Base-by-base conservation (phyloP, 768 basidiomycete genomes). In the Pleurotus tuoliensis region DNA sequence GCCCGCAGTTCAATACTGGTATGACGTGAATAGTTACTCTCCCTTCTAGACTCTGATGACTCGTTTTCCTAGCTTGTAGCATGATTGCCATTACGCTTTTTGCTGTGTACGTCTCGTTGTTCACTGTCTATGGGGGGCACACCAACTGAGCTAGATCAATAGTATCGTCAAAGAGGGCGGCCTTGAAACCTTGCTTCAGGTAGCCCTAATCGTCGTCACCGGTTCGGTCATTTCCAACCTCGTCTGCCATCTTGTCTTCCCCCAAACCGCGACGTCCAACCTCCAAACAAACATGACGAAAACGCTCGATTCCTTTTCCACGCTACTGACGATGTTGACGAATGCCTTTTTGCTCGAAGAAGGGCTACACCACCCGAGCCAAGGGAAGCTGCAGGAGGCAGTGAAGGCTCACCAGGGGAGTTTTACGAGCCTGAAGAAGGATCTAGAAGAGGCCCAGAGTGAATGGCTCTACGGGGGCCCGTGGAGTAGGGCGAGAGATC, bases 151-250 rank as follows among this genome's bases (percentile, higher is more conserved):
- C 40, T 22, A 49, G 51, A 40, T 39, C 40, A 25, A 15, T 43
- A 93, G 90, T 0, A 74, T 96, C 39, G 86, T 96, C 58, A 94
- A 90, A 66, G 94, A 96, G 74, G 94, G 94, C 16, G 90, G 87
- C n/a, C 63, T 88, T 41, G 72, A 82, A 25, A 90, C 83, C 0
- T 80, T 97, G 5, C 70, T 90, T 38, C 83, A 87, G 63, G 86
- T 94, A 1, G 76, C 87, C 1, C 79, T 87, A 59, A 90, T 94
- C 71, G 86, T 95, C 22, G 57, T 87, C 30, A 78, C 87, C 55
- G 97, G 97, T 8, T 82, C 86, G 0, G 56, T 74, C 27, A 82
- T 94, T 59, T 89, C 92, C 18, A 98, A 96, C 68, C 39, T 92
- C 18, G 84, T 93, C 46, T 99, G 96, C 71, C 89, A 86, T 63